These are phyloP conservation scores for Paxillus rubicundulus DNA, from an alignment of 768 basidiomycete species.

Conservation along the genomic window DNA sequence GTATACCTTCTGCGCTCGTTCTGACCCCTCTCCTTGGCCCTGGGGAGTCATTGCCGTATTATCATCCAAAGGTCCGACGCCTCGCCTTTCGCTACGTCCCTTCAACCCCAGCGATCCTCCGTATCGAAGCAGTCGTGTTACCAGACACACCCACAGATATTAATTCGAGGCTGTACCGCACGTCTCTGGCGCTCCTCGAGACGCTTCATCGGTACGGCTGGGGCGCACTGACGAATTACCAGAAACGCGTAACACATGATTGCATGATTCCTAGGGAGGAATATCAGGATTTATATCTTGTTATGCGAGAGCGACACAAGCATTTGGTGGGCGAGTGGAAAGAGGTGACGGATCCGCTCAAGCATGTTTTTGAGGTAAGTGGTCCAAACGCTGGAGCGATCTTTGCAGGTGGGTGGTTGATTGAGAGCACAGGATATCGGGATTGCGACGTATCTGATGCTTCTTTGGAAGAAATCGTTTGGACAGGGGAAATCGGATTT, in stretches of 20 bases:
- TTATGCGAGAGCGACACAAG: constrained; percentile 83
- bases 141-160: constrained; percentile 46
- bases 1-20: constrained; percentile 41
- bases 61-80: constrained; percentile 80
- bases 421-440: constrained; percentile 71
- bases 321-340: constrained; percentile 72
- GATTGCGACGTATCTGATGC: constrained; percentile 89
- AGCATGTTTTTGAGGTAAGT: constrained; percentile 85
- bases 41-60: constrained; percentile 69
- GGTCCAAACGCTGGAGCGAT: not conserved
- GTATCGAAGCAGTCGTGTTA: constrained; percentile 33
- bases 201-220: constrained; percentile 86
- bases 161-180: constrained; percentile 72
- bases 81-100: constrained; percentile 77
- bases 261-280: constrained; percentile 66
- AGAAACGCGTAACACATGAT: constrained; percentile 86
- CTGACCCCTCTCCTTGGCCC: constrained; percentile 55
- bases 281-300: constrained; percentile 89
- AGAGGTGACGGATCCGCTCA: constrained; percentile 81
- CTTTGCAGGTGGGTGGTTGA: not conserved
- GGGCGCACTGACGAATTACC: constrained; percentile 78
- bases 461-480: constrained; percentile 84
- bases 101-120: constrained; percentile 21
- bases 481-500: constrained; percentile 2
- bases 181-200: constrained; percentile 76